Conservation (phyloP, 2,329 filamentous ascomycete species). For the Sporothrix brunneoviolacea region DNA sequence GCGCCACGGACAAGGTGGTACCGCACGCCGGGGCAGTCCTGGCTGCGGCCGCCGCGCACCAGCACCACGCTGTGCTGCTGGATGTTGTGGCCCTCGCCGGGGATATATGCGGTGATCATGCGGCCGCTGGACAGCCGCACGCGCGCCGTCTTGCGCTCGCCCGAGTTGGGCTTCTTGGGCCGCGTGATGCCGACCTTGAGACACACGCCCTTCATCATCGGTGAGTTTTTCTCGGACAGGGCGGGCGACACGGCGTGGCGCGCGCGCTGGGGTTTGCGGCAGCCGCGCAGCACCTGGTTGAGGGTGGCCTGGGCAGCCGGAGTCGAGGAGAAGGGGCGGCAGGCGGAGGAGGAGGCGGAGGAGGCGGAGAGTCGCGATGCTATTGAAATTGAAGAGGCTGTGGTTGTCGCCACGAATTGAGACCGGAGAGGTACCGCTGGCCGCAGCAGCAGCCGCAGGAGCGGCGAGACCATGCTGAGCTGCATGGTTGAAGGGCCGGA, state of each 20-base stretch:
- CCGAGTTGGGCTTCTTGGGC: conserved; percentile 98
- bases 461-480: conserved; percentile 27
- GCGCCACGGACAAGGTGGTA: conserved; percentile 91
- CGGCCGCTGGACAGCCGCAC: conserved; percentile 81
- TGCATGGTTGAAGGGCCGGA: conserved; percentile 8
- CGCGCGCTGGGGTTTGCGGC: conserved; percentile 69
- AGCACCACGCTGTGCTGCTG: conserved; percentile 98
- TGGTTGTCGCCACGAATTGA: conserved; percentile 22
- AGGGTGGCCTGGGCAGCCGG: conserved; percentile 55
- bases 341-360: conserved; percentile 20
- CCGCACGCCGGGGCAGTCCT: conserved; percentile 98
- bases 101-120: conserved; percentile 88
- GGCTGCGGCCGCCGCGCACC: conserved; percentile 83
- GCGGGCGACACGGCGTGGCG: conserved; percentile 87
- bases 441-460: conserved; percentile 29
- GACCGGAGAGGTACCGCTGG: conserved; percentile 25
- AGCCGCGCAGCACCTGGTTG: conserved; percentile 69
- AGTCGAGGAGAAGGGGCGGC: conserved; percentile 33
- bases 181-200: conserved; percentile 88
- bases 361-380: too few relatives aligned
- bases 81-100: conserved; percentile 96
- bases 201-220: conserved; percentile 91
- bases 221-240: conserved; percentile 59
- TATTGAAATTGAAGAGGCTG: too few relatives aligned
- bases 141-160: conserved; percentile 91